phyloP scores from a whole-genome alignment of 805 yeast species.

The Starmerella scarabaei region DNA sequence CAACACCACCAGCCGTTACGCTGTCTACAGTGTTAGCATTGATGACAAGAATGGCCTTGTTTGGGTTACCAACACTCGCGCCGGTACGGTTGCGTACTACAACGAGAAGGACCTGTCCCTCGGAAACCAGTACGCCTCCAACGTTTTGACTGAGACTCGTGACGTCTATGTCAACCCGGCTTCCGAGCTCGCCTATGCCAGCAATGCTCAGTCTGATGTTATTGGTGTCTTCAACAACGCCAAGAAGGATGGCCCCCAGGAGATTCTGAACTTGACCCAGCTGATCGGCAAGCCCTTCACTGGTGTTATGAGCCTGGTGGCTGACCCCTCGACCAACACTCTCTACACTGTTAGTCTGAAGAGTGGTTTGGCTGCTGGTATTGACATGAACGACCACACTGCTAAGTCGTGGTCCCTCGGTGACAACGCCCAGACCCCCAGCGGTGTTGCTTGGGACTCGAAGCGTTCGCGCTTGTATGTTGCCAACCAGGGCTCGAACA shows the following conservation, averaged over 20 bases:
- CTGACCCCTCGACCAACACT: slow-evolving; percentile 2
- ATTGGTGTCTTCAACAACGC: slow-evolving; percentile 5
- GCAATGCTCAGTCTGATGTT: slow-evolving; percentile 1
- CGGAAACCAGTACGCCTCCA: slow-evolving; percentile 1
- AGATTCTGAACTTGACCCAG: slow-evolving; percentile 2
- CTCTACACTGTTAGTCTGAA: slow-evolving; percentile 12
- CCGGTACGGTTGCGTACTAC: slow-evolving; percentile 9
- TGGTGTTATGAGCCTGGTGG: slow-evolving; percentile 9
- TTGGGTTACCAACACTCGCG: slow-evolving; percentile 14
- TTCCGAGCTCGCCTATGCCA: slow-evolving; percentile 5
- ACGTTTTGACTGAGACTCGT: slow-evolving; percentile 5
- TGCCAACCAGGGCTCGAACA: slow-evolving; percentile 11
- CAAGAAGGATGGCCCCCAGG: neutral
- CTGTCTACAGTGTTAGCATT: slow-evolving; percentile 9
- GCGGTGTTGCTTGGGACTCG: slow-evolving; percentile 12
- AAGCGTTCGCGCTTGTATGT: slow-evolving; percentile 10
- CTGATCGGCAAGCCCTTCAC: slow-evolving; percentile 2
- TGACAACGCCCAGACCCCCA: slow-evolving; percentile 4
- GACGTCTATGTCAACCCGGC: slow-evolving; percentile 9
- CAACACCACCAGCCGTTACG: slow-evolving; percentile 3
- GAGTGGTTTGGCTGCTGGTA: slow-evolving; percentile 6
- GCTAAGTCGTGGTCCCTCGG: slow-evolving; percentile 8
- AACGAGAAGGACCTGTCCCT: slow-evolving; percentile 1
- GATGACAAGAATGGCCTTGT: slow-evolving; percentile 6
- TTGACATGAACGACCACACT: slow-evolving; percentile 6